phyloP scores from a whole-genome alignment of 768 basidiomycete genomes.

The Cytidiella melzeri region DNA sequence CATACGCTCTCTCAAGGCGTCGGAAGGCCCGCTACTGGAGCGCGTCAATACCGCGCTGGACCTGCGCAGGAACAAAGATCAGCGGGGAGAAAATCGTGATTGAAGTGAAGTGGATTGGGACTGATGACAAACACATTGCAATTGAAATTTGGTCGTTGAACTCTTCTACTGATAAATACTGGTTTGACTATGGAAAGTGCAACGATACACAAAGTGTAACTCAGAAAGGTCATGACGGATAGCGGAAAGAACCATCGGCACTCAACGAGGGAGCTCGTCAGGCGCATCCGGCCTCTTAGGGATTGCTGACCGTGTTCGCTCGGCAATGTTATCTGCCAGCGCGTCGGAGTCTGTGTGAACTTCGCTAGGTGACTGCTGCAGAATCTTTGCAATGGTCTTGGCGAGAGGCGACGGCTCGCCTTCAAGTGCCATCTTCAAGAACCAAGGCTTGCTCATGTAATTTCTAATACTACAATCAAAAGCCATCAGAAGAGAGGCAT shows the following conservation, averaged over 20 bases:
- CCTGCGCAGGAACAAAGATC: neutral
- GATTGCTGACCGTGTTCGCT: slow-evolving; percentile 12
- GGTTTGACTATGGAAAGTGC: too few species aligned
- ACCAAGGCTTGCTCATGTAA: slow-evolving; percentile 94
- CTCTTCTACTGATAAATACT: too few species aligned
- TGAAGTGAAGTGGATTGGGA: neutral
- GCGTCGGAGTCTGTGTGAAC: slow-evolving; percentile 16
- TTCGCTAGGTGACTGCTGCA: slow-evolving; percentile 22
- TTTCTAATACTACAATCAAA: slow-evolving; percentile 66
- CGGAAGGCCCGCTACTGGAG: slow-evolving; percentile 2
- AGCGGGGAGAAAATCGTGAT: slow-evolving; percentile 11
- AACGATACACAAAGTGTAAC: too few species aligned
- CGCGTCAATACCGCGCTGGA: slow-evolving; percentile 4
- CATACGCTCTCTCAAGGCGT: neutral
- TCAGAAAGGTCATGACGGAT: too few species aligned
- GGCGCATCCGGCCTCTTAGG: slow-evolving; percentile 14
- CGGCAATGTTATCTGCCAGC: slow-evolving; percentile 16
- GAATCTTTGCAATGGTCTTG: slow-evolving; percentile 36
- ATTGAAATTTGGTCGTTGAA: too few species aligned
- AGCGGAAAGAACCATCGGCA: too few species aligned
- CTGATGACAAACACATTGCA: too few species aligned
- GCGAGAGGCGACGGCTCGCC: slow-evolving; percentile 50
- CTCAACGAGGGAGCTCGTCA: slow-evolving; percentile 16
- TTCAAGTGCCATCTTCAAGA: slow-evolving; percentile 61
- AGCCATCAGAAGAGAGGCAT: neutral